phyloP scores from a whole-genome alignment of 1,139 yeast species.

The Hyphopichia wangnamkhiaoensis region DNA sequence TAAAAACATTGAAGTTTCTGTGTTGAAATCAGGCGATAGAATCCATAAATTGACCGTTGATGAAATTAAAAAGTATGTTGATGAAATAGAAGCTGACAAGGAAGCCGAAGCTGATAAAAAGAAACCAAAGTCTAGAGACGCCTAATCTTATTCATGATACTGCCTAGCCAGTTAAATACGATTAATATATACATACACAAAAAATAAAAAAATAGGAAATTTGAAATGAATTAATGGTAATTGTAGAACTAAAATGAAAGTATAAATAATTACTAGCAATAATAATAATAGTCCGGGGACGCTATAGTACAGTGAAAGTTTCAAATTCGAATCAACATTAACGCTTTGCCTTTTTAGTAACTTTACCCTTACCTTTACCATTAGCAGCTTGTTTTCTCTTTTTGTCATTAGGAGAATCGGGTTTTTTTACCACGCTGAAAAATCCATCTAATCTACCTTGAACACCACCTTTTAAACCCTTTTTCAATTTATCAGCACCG shows the following conservation, averaged over 20 bases:
- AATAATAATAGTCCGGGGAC: too few relatives aligned
- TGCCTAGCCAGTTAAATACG: too few relatives aligned
- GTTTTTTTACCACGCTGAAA: slow-evolving; percentile 68
- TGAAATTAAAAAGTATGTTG: slow-evolving; percentile 74
- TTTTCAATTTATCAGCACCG: slow-evolving; percentile 83
- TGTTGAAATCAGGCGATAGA: slow-evolving; percentile 68
- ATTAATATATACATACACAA: too few relatives aligned
- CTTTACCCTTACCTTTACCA: slow-evolving; percentile 19
- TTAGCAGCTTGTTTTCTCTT: slow-evolving; percentile 23
- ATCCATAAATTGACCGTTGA: slow-evolving; percentile 63
- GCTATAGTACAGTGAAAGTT: too few relatives aligned
- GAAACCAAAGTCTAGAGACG: slow-evolving; percentile 50
- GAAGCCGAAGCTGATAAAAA: slow-evolving; percentile 87
- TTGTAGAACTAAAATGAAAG: neutral
- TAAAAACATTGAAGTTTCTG: slow-evolving; percentile 89
- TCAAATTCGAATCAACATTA: too few relatives aligned
- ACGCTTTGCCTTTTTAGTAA: slow-evolving; percentile 17
- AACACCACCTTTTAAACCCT: slow-evolving; percentile 80
- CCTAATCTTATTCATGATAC: slow-evolving; percentile 6
- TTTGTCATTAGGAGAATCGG: slow-evolving; percentile 21
- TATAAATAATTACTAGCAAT: neutral
- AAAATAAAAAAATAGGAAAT: too few relatives aligned
- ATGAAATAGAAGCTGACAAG: slow-evolving; percentile 87
- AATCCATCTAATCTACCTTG: slow-evolving; percentile 94
- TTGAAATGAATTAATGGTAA: too few relatives aligned